Evolutionary conservation across 1,284 basidiomycete species (phyloP).

Genomic region (Neonothopanus nambi): DNA sequence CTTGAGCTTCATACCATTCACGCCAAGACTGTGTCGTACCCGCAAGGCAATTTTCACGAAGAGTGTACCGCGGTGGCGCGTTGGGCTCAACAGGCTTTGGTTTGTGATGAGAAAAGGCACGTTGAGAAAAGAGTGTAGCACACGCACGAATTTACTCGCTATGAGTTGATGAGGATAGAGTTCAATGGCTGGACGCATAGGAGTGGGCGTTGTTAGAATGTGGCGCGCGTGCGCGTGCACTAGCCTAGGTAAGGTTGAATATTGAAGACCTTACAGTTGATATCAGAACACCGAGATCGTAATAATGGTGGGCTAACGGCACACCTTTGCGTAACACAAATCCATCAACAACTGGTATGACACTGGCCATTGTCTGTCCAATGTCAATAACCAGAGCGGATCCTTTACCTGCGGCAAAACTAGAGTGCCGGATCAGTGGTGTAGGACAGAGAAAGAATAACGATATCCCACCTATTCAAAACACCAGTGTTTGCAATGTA

Average conservation of each 20-base stretch:
- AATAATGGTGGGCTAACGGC: constrained; percentile 17
- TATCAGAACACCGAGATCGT: background rate
- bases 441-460: constrained; percentile 1
- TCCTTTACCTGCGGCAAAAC: constrained; percentile 95
- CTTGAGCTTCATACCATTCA: constrained; percentile 78
- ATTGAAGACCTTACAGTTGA: constrained; percentile 55
- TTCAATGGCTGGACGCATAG: constrained; percentile 56
- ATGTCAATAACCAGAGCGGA: constrained; percentile 95
- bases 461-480: constrained; percentile 77
- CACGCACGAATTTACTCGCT: constrained; percentile 65
- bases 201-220: constrained; percentile 50
- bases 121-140: background rate
- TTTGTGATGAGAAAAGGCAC: constrained; percentile 2
- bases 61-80: constrained; percentile 59
- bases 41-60: constrained; percentile 75
- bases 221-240: constrained; percentile 76
- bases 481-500: constrained; percentile 98
- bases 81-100: constrained; percentile 63
- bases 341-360: constrained; percentile 95
- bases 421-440: constrained; percentile 30
- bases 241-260: constrained; percentile 73
- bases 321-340: constrained; percentile 98
- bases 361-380: constrained; percentile 85
- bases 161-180: constrained; percentile 88
- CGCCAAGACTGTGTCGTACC: constrained; percentile 81